Conservation (phyloP, 257 asterid genomes). For the Solanum appendiculatum region DNA sequence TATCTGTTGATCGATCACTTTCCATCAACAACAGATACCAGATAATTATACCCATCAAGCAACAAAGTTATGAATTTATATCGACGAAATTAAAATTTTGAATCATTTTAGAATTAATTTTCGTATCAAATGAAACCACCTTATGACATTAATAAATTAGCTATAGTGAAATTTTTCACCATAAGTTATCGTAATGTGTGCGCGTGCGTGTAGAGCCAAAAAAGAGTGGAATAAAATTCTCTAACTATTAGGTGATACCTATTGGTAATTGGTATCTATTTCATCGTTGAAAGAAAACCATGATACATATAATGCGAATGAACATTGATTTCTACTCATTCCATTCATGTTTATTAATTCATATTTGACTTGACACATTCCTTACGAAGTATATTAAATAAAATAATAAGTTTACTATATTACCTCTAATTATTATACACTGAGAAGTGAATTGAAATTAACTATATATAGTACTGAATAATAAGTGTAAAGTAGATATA, state of each 20-base stretch:
- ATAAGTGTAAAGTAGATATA: neutral
- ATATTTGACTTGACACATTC: neutral
- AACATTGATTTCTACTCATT: neutral
- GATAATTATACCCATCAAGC: neutral
- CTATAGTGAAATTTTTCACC: neutral
- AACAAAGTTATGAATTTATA: neutral
- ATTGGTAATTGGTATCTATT: neutral
- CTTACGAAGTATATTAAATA: no score
- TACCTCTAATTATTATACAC: no score
- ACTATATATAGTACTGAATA: neutral
- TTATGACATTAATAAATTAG: neutral
- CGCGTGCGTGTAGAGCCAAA: neutral
- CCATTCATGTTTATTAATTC: no score
- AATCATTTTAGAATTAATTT: neutral
- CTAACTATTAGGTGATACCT: neutral
- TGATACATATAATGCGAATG: neutral
- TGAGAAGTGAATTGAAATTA: neutral
- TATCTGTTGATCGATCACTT: neutral
- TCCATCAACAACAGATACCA: accelerated
- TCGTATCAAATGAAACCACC: neutral
- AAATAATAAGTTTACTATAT: no score
- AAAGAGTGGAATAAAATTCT: neutral
- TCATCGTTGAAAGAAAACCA: neutral
- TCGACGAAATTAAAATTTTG: neutral
- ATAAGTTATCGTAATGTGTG: neutral